These are phyloP conservation scores for Corylus avellana DNA, from an alignment of 306 rosid genomes.

Conservation along the genomic window DNA sequence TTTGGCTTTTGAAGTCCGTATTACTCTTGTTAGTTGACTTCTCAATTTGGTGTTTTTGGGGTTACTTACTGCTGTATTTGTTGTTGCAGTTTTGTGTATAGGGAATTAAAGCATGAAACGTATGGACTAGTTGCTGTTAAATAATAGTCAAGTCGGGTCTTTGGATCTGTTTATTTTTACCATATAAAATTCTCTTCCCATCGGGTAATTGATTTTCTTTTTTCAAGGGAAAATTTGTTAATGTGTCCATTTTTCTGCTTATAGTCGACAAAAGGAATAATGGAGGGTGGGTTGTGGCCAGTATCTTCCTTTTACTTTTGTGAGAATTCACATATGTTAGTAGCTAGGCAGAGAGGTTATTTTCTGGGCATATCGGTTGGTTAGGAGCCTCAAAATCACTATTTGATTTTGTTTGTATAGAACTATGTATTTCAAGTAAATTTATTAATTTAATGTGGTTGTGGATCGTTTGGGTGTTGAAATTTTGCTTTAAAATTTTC, in stretches of 20 bases:
- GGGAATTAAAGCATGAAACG: neutral
- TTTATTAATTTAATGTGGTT: neutral
- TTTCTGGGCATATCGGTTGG: neutral
- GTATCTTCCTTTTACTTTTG: neutral
- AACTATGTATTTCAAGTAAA: neutral
- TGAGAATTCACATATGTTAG: neutral
- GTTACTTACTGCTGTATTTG: neutral
- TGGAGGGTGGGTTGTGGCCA: neutral
- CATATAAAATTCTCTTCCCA: neutral
- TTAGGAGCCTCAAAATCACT: neutral
- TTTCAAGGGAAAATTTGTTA: neutral
- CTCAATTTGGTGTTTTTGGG: neutral
- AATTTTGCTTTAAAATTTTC: neutral
- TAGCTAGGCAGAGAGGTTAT: neutral
- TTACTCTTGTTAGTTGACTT: neutral
- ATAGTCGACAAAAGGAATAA: neutral
- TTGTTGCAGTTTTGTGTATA: neutral
- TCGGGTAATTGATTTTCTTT: neutral
- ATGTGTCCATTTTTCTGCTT: neutral
- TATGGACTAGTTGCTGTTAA: neutral
- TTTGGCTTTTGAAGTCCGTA: neutral
- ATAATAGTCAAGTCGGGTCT: constrained; percentile 7
- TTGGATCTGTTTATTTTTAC: neutral
- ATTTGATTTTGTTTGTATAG: neutral
- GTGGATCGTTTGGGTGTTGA: neutral